These are phyloP conservation scores for Chamaenerion angustifolium DNA, from an alignment of 345 rosid genomes.

Conservation along the genomic window DNA sequence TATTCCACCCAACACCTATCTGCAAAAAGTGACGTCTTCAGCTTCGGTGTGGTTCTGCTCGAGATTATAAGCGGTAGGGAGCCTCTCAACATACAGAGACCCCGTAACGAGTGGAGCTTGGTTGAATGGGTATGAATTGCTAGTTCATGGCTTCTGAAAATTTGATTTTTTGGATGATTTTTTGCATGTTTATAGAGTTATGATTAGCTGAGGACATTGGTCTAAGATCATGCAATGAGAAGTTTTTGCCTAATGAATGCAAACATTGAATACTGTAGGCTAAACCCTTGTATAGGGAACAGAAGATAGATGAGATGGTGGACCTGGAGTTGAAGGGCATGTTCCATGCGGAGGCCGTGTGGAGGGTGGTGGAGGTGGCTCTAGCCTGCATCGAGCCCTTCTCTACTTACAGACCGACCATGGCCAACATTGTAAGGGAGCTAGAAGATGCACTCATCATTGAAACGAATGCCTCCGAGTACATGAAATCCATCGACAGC, in stretches of 20 bases:
- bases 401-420: constrained; percentile 47
- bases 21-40: constrained; percentile 59
- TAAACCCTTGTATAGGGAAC: constrained; percentile 44
- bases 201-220: no score
- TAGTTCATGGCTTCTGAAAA: no score
- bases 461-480: constrained; percentile 70
- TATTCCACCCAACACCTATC: constrained; percentile 57
- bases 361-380: constrained; percentile 69
- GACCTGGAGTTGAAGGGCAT: constrained; percentile 51
- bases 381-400: constrained; percentile 49
- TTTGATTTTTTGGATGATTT: no score
- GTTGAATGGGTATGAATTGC: constrained; percentile 52
- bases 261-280: no score
- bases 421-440: constrained; percentile 50
- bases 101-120: constrained; percentile 57
- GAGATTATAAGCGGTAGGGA: constrained; percentile 55
- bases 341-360: constrained; percentile 67
- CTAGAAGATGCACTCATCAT: constrained; percentile 59
- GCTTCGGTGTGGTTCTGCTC: constrained; percentile 62
- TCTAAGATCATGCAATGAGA: no score
- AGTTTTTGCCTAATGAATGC: no score
- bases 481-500: constrained; percentile 64
- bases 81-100: constrained; percentile 56
- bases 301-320: constrained; percentile 59
- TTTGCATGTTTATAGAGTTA: no score